These are phyloP conservation scores for Daucus carota DNA, from an alignment of 129 eudicot species.

Conservation along the genomic window DH1_v3.0 NC_030383.2:14549001-14549500, in stretches of 20 bases:
- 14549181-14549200: conserved; percentile 75
- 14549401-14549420: conserved; percentile 52
- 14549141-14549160: conserved; percentile 26
- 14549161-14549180: conserved; percentile 37
- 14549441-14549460: background rate
- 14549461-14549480: background rate
- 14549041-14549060: background rate
- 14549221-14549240: background rate
- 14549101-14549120: conserved; percentile 29
- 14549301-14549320: conserved; percentile 32
- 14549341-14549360: conserved; percentile 35
- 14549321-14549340: conserved; percentile 47
- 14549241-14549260: background rate
- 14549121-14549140: conserved; percentile 32
- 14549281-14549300: conserved; percentile 69
- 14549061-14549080: conserved; percentile 27
- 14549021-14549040: too few species aligned
- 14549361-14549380: conserved; percentile 45
- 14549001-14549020: background rate
- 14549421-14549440: background rate
- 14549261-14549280: conserved; percentile 15
- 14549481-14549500: background rate
- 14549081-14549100: conserved; percentile 18
- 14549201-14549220: conserved; percentile 48
- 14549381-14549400: conserved; percentile 19